Conservation (phyloP, 495 filamentous ascomycete species). For the Lepraria neglecta region DNA sequence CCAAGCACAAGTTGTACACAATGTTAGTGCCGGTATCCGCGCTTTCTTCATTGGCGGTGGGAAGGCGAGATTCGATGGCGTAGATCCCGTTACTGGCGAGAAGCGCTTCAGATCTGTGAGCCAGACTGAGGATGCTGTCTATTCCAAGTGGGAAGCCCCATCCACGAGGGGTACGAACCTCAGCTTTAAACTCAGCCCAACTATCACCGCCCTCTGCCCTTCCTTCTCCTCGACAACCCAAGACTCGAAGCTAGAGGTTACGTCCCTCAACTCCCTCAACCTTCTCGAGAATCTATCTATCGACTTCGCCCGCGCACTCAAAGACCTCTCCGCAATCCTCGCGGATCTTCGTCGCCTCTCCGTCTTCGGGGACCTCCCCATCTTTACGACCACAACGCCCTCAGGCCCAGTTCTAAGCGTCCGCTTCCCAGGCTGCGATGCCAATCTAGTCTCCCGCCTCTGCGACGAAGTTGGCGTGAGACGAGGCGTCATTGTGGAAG, state of each 20-base stretch:
- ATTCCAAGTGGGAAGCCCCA: slow-evolving; percentile 14
- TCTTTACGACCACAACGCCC: slow-evolving; percentile 56
- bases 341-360: slow-evolving; percentile 75
- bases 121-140: slow-evolving; percentile 52
- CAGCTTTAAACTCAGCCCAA: slow-evolving; percentile 79
- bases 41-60: slow-evolving; percentile 85
- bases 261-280: slow-evolving; percentile 65
- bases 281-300: slow-evolving; percentile 77
- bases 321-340: slow-evolving; percentile 72
- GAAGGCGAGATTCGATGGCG: slow-evolving; percentile 75
- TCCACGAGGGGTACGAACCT: slow-evolving; percentile 52
- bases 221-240: slow-evolving; percentile 30
- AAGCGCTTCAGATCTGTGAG: slow-evolving; percentile 69
- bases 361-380: slow-evolving; percentile 72
- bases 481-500: slow-evolving; percentile 70
- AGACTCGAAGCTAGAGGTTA: slow-evolving; percentile 27
- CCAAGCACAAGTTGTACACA: slow-evolving; percentile 86
- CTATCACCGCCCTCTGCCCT: slow-evolving; percentile 46
- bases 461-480: slow-evolving; percentile 81
- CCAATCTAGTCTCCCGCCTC: slow-evolving; percentile 70
- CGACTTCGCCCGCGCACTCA: slow-evolving; percentile 82
- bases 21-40: slow-evolving; percentile 83
- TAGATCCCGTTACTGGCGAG: slow-evolving; percentile 59
- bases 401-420: slow-evolving; percentile 53
- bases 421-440: slow-evolving; percentile 86